Evolutionary conservation across 2,329 filamentous ascomycete species (phyloP).

Genomic region (Fusarium heterosporum): DNA sequence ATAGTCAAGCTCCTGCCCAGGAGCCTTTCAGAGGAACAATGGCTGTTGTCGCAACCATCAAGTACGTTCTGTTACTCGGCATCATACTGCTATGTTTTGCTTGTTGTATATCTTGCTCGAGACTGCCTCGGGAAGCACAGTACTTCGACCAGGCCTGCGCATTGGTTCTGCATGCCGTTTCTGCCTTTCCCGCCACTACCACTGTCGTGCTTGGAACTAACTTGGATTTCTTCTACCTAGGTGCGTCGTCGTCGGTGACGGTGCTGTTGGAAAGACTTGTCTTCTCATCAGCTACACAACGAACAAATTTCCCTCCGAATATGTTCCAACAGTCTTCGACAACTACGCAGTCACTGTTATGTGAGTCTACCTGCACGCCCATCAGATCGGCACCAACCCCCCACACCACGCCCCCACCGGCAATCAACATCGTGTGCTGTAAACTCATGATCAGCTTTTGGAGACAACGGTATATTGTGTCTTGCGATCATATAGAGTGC

Average conservation of each 20-base stretch:
- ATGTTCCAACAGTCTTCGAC: slow-evolving; percentile 98
- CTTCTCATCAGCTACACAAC: slow-evolving; percentile 99
- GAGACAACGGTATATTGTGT: slow-evolving; percentile 10
- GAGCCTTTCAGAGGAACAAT: slow-evolving; percentile 57
- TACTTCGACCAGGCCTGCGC: slow-evolving; percentile 24
- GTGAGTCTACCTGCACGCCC: slow-evolving; percentile 69
- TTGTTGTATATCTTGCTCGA: slow-evolving; percentile 13
- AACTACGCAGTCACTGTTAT: slow-evolving; percentile 99
- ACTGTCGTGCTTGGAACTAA: slow-evolving; percentile 35
- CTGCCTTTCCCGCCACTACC: slow-evolving; percentile 3
- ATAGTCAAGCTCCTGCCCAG: slow-evolving; percentile 52
- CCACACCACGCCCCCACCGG: slow-evolving; percentile 24
- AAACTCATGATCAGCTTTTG: slow-evolving; percentile 6
- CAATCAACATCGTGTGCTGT: slow-evolving; percentile 20
- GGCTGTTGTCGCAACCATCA: slow-evolving; percentile 74
- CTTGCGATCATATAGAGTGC: slow-evolving; percentile 1
- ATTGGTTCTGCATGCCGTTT: slow-evolving; percentile 25
- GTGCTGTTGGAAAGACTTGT: slow-evolving; percentile 99
- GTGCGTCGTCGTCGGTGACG: slow-evolving; percentile 98
- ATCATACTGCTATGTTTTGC: slow-evolving; percentile 20
- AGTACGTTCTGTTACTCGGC: slow-evolving; percentile 58
- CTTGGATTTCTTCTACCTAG: slow-evolving; percentile 59
- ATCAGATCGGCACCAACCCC: slow-evolving; percentile 33
- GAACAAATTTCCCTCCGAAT: slow-evolving; percentile 99
- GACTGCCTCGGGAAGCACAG: slow-evolving; percentile 3